Base-by-base conservation (phyloP, 225 moss, liverwort and hornwort species). In the Takakia lepidozioides region DNA sequence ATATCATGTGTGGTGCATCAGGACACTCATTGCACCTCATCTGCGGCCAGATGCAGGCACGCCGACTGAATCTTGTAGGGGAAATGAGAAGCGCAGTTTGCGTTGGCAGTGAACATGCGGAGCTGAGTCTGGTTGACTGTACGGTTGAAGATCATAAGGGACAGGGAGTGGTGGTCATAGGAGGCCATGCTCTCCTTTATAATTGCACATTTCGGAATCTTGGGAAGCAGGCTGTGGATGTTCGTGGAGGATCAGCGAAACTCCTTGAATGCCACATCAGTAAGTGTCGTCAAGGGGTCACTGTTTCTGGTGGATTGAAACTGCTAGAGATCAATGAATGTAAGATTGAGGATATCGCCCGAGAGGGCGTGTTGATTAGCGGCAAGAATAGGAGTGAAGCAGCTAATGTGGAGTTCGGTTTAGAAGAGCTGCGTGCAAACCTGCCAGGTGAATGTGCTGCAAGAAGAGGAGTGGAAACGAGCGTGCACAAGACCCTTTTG, bases 281-380 rank as follows among this genome's bases (percentile, higher is more conserved):
- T 5, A 39, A 53, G 10, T 53, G 52, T 25, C 8, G 0, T 53
- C 37, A 53, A 39, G 52, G 52, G 5, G 22, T 53, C 22, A 2
- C 11, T 3, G 52, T 34, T 3, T 38, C 9, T 13, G 37, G 37
- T 36, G 52, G 52, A 11, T 29, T 34, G 21, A 29, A 34, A 17
- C 38, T 14, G 16, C 36, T 53, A 13, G 16, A 23, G 19, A 37
- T 53, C 25, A 36, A 5, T 16, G 27, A 55, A 25, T 55, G 55
- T 27, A 18, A 38, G 38, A 55, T 55, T 26, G 20, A 42, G 41
- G 26, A 42, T 20, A 43, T 40, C 11, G 4, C 41, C 40, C 39
- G 11, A 8, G 55, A 55, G 55, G 55, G 55, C 27, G 38, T 55
- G n/a, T 3, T 55, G 16, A 39, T 42, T 9, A 39, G 18, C 13